Evolutionary conservation across 2,329 filamentous ascomycete genomes (phyloP).

Genomic region (Sarocladium strictum): DNA sequence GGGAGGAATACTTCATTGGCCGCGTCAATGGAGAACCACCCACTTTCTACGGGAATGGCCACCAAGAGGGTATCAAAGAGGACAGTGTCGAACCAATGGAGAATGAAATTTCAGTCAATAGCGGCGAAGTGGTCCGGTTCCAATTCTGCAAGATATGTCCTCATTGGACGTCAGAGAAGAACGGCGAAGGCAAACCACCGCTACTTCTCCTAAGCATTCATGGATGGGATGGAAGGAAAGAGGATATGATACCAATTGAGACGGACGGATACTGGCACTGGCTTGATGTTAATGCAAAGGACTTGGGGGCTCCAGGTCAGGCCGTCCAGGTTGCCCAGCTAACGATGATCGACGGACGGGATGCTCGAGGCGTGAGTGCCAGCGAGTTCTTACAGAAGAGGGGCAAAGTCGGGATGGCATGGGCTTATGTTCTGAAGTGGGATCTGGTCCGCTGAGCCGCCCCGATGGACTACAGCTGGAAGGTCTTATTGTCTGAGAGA

Average conservation of each 20-base stretch:
- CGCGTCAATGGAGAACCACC: conserved; percentile 44
- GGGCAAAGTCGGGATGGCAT: conserved; percentile 38
- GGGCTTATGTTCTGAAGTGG: conserved; percentile 42
- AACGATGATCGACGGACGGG: conserved; percentile 37
- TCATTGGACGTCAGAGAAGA: conserved; percentile 72
- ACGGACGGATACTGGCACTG: conserved; percentile 71
- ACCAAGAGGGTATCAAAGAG: conserved; percentile 46
- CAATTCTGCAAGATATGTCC: conserved; percentile 73
- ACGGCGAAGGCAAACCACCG: conserved; percentile 60
- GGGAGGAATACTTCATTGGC: conserved; percentile 77
- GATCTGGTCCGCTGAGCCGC: conserved; percentile 33
- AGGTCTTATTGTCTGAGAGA: neutral
- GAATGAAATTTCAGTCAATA: conserved; percentile 52
- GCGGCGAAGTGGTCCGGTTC: conserved; percentile 60
- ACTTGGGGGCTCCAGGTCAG: conserved; percentile 65
- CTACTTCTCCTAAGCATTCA: conserved; percentile 65
- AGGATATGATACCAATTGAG: conserved; percentile 65
- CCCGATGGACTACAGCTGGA: neutral
- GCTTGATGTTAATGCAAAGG: conserved; percentile 62
- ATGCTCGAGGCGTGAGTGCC: conserved; percentile 43
- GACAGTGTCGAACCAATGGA: conserved; percentile 52
- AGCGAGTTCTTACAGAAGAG: conserved; percentile 38
- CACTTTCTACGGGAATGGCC: conserved; percentile 37
- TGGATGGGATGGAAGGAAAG: conserved; percentile 59
- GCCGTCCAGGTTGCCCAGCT: conserved; percentile 60